Conservation (phyloP, 148 eudicot species). For the Arbutus unedo region DNA sequence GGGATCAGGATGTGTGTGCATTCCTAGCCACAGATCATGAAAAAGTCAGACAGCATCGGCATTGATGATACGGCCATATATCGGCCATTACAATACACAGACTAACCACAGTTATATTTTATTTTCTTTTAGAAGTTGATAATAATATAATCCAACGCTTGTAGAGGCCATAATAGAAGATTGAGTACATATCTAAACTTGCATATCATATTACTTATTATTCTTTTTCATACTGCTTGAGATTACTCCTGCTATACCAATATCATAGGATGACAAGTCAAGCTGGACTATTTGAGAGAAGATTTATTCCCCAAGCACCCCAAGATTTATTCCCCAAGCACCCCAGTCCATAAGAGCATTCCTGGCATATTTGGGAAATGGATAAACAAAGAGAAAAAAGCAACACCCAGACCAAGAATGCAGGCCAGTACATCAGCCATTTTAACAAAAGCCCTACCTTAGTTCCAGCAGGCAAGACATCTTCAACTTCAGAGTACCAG, state of each 20-base stretch:
- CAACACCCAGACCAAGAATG: background rate
- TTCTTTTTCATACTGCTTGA: background rate
- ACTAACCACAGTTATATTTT: background rate
- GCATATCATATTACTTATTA: background rate
- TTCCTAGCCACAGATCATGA: background rate
- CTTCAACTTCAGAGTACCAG: slow-evolving; percentile 16
- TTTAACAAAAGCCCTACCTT: slow-evolving; percentile 32
- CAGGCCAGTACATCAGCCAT: background rate
- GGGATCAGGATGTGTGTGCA: background rate
- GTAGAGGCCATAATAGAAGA: background rate
- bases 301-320: too few species aligned
- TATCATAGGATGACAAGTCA: too few species aligned
- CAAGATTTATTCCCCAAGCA: too few species aligned
- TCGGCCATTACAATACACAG: background rate
- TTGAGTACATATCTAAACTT: background rate
- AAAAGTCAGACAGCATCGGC: background rate
- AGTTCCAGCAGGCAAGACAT: slow-evolving; percentile 16
- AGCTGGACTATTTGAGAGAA: too few species aligned
- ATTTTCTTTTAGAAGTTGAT: background rate
- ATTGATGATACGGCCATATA: background rate
- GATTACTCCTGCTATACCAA: background rate
- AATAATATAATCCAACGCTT: background rate
- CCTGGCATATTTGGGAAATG: too few species aligned
- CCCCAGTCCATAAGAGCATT: too few species aligned
- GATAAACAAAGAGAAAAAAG: too few species aligned